Evolutionary conservation across 176 grass and related monocot genomes (phyloP).

Genomic region (Phragmites australis): DNA sequence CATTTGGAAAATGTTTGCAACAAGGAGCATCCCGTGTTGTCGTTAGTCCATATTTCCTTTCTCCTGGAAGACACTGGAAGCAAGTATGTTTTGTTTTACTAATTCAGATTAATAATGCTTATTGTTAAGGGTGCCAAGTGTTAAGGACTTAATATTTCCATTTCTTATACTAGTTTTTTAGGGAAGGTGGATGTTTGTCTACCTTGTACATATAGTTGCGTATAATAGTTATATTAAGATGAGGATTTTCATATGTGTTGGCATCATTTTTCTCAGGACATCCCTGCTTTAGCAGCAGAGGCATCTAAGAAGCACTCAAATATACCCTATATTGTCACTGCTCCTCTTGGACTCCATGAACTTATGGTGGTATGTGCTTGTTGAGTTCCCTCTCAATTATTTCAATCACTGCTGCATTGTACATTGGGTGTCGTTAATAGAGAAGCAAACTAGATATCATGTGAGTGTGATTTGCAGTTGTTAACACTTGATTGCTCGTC

Average conservation of each 20-base stretch:
- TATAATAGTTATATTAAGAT: neutral
- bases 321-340: conserved; percentile 75
- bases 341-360: conserved; percentile 86
- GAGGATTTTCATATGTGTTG: neutral
- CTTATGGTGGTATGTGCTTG: conserved; percentile 83
- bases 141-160: neutral
- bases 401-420: too few species aligned
- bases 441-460: conserved; percentile 3
- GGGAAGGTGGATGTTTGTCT: neutral
- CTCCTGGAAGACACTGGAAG: conserved; percentile 86
- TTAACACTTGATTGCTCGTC: neutral
- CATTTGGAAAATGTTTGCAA: conserved; percentile 79
- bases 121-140: neutral
- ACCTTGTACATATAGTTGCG: neutral
- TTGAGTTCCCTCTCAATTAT: neutral
- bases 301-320: conserved; percentile 71
- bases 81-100: conserved; percentile 45
- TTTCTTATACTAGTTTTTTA: neutral
- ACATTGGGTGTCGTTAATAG: neutral
- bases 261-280: conserved; percentile 59
- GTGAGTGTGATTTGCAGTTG: neutral
- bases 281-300: conserved; percentile 72
- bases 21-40: conserved; percentile 72
- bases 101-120: neutral
- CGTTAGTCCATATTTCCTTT: conserved; percentile 92